Evolutionary conservation across 768 basidiomycete genomes (phyloP), one percentile per base, ranked within the genome.

Genomic region (Boletales sp.): DNA sequence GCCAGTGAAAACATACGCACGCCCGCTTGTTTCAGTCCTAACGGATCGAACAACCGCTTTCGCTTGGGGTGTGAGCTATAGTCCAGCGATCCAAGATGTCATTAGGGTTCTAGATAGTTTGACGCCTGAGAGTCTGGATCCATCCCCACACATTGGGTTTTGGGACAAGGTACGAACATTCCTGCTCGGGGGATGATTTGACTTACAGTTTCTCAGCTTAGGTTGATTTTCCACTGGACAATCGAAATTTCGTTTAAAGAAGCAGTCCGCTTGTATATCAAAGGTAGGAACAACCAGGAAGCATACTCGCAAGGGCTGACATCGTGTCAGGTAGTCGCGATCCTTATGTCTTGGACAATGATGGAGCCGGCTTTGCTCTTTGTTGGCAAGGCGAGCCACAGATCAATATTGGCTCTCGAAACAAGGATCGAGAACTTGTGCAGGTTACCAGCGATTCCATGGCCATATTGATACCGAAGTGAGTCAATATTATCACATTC

Each of bases 1-100:
- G 89, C 88, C 94, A 0, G 87, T 94, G 59, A 98, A 98, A 70
- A 90, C 86, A 8, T 96, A 94, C 60, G 88, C 90, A 1, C 77
- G 79, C 40, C 90, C 93, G 4, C 68, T 72, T 12, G 77, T 97
- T 56, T 75, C 77, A 17, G 77, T 96, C 42, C 70, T 74, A n/a
- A 81, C 86, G 5, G 69, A 78, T 18, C 74, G 72, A 31, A 76
- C 84, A 5, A 89, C 91, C 1, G 79, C 84, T 34, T 79, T 96
- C 54, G 81, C 86, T 14, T 98, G 94, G 94, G 89, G 89, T 14
- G 80, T 92, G 39, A 94, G 93, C 55, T 90, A 92, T 55, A 79
- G 81, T 40, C 86, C 93, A 15, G 86, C 84, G 2, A 87, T 90
- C 19, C 90, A 94, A 62, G 94, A 96, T 62, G 65, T 96, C 40